Base-by-base conservation (phyloP, 192 early-diverging fungal genomes). In the Neocallimastix lanati region DNA sequence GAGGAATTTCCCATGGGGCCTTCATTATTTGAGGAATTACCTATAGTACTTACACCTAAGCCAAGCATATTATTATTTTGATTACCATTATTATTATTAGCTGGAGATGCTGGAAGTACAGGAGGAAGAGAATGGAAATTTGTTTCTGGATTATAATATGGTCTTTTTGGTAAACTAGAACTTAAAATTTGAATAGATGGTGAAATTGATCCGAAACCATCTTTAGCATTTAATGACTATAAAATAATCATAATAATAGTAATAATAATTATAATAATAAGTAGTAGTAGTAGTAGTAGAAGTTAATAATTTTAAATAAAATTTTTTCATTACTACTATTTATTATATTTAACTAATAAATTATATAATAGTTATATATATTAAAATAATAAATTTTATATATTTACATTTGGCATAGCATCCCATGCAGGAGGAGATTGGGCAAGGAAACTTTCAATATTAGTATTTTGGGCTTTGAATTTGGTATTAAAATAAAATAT, bases 361-460 rank as follows among this genome's bases (percentile, higher is more conserved):
- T n/a, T n/a, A n/a, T n/a, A n/a, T n/a, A n/a, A n/a, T n/a, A n/a
- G n/a, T n/a, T n/a, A n/a, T n/a, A n/a, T n/a, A n/a, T n/a, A n/a
- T n/a, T n/a, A n/a, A n/a, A n/a, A n/a, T n/a, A n/a, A n/a, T n/a
- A n/a, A n/a, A n/a, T n/a, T n/a, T n/a, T n/a, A n/a, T n/a, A n/a
- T 50, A 50, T 29, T 58, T 81, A 79, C 84, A 79, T 79, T 82
- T 81, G 76, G 87, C 15, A 82, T 79, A 2, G 84, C 84, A 84
- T 92, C 90, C 92, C 92, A 93, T 25, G 91, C 88, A 18, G 92
- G 92, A 29, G 92, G 92, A 1, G 92, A 92, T 12, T 88, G 86
- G 15, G 91, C 86, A 77, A 92, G 84, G 83, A 58, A 86, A 80
- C 84, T 76, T 88, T 83, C 79, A 88, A 91, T 25, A 86, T 87